Evolutionary conservation across 192 early-diverging fungal genomes (phyloP), one percentile per base, ranked within the genome.

Genomic region (Podila clonocystis): DNA sequence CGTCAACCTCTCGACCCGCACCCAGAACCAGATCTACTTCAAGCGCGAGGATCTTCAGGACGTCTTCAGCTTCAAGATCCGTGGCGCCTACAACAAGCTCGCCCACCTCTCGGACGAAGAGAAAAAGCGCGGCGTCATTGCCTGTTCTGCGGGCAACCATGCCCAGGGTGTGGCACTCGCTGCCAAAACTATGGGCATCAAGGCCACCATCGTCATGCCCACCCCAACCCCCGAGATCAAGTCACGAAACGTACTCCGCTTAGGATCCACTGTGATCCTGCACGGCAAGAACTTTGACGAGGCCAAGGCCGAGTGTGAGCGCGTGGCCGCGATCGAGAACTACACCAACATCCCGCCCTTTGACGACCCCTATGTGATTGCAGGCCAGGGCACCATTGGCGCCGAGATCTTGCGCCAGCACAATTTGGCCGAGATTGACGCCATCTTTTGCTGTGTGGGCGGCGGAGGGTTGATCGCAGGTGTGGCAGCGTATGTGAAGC

Each of bases 171-270:
- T 99, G 9, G 98, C 98, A 12, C 87, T 95, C 67, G 92, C 97
- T 12, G 97, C 98, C 9, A 92, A 95, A 74, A 91, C 95, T 62
- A 83, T 99, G 86, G 96, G 95, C 12, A 94, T 99, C 67, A 91
- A 89, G 61, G 95, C 98, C 0, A 97, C 91, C 24, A 99, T 99
- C 63, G 96, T 99, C n/a, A 99, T 99, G 98, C 98, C 98, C 11
- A 85, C 80, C 5, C 75, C 80, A 26, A 92, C 91, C 19, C 91
- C 91, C 5, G 91, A 88, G 2, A 95, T 98, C 86, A 95, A 99
- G 83, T 95, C 93, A 85, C 84, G 89, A 62, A 98, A 97, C 65
- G 98, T 99, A 7, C 70, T 94, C 72, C 86, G 97, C 24, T 80
- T 99, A 29, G 98, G 98, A 12, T 96, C 94, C 0, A 82, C 94